Conservation (phyloP, 108 stramenopile genomes). For the Licmophora abbreviata region DNA sequence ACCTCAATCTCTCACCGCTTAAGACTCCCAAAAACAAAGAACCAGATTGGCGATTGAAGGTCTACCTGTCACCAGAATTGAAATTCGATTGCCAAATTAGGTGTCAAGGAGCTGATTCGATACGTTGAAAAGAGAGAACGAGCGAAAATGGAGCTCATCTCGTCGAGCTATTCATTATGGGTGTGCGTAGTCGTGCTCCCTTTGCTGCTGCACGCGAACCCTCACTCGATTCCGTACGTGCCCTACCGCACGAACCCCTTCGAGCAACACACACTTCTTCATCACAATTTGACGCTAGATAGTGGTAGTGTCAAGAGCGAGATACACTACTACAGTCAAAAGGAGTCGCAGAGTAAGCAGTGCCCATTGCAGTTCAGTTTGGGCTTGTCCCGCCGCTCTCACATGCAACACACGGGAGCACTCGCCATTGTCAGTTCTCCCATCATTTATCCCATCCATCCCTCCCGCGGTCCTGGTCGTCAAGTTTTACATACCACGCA, state of each 20-base stretch:
- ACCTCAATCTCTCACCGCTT: no score
- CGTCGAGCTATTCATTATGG: slow-evolving; percentile 14
- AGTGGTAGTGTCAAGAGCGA: slow-evolving; percentile 2
- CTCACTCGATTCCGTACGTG: slow-evolving; percentile 66
- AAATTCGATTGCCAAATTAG: no score
- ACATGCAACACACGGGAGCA: slow-evolving; percentile 7
- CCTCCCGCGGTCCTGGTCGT: slow-evolving; percentile 60
- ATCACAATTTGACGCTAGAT: slow-evolving; percentile 4
- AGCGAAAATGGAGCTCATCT: slow-evolving; percentile 17
- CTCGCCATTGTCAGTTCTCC: slow-evolving; percentile 36
- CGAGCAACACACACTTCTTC: slow-evolving; percentile 37
- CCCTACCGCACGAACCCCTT: slow-evolving; percentile 66
- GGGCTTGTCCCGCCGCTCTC: slow-evolving; percentile 40
- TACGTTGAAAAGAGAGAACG: not conserved
- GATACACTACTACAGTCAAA: slow-evolving; percentile 1
- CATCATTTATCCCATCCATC: slow-evolving; percentile 62
- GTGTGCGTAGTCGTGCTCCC: not conserved
- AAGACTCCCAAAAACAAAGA: no score
- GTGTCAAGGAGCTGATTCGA: not conserved
- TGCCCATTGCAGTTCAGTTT: slow-evolving; percentile 70
- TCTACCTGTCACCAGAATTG: no score
- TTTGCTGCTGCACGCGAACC: slow-evolving; percentile 25
- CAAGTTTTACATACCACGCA: slow-evolving; percentile 66
- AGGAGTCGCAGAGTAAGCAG: slow-evolving; percentile 8
- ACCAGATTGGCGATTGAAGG: no score